phyloP scores from a whole-genome alignment of 768 basidiomycete species.

The Lactarius trivialis region DNA sequence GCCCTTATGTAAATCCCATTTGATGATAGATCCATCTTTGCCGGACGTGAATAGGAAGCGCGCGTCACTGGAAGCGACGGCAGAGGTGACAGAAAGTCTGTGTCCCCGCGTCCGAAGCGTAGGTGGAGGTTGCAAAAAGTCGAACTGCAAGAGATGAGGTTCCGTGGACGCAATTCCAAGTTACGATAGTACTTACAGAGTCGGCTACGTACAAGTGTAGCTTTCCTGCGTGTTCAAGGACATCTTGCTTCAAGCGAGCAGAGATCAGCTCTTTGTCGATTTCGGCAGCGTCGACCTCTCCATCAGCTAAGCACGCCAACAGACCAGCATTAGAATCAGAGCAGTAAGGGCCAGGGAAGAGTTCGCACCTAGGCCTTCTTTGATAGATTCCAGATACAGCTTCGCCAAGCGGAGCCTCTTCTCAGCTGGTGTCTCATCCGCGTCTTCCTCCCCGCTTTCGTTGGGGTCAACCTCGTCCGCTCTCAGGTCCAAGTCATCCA shows the following conservation, averaged over 20 bases:
- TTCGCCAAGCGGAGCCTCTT: slow-evolving; percentile 89
- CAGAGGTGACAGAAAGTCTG: slow-evolving; percentile 73
- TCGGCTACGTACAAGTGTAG: slow-evolving; percentile 77
- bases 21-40: slow-evolving; percentile 86
- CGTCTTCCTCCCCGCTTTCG: slow-evolving; percentile 75
- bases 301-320: slow-evolving; percentile 49
- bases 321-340: not conserved
- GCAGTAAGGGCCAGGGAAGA: not conserved
- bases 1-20: slow-evolving; percentile 72
- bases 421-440: slow-evolving; percentile 86
- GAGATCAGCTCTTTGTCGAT: slow-evolving; percentile 92
- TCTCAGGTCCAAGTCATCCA: slow-evolving; percentile 74
- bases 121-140: slow-evolving; percentile 44
- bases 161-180: not conserved
- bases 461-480: slow-evolving; percentile 46
- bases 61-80: slow-evolving; percentile 67
- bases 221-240: slow-evolving; percentile 83
- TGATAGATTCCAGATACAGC: slow-evolving; percentile 81
- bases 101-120: slow-evolving; percentile 65
- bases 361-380: slow-evolving; percentile 56
- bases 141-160: slow-evolving; percentile 38
- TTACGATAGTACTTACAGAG: slow-evolving; percentile 39
- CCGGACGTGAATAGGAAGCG: slow-evolving; percentile 79
- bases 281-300: slow-evolving; percentile 92
- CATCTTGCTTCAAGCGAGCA: slow-evolving; percentile 85